phyloP scores from a whole-genome alignment of 352 stramenopile species.

The Thalassiosira allenii region DNA sequence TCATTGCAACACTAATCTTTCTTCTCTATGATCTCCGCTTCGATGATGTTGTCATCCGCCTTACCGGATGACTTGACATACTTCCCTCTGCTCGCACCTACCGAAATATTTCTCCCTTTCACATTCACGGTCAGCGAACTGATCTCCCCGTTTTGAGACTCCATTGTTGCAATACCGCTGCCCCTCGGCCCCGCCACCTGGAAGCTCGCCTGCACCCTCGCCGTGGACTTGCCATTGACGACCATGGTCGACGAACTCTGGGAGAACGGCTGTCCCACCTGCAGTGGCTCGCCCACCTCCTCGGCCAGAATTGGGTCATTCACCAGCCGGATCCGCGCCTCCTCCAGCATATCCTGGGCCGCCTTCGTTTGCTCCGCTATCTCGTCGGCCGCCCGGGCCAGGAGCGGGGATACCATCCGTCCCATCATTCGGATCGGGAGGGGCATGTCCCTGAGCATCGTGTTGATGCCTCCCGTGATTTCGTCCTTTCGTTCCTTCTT shows the following conservation, averaged over 20 bases:
- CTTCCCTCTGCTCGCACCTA: conserved; percentile 23
- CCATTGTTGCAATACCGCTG: conserved; percentile 54
- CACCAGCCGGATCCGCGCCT: conserved; percentile 46
- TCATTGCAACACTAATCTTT: conserved; percentile 44
- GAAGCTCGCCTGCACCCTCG: conserved; percentile 49
- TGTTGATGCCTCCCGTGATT: conserved; percentile 62
- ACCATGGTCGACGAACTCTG: conserved; percentile 49
- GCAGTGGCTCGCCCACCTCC: conserved; percentile 46
- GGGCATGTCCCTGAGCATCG: conserved; percentile 73
- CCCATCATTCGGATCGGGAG: conserved; percentile 71
- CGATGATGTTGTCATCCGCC: conserved; percentile 50
- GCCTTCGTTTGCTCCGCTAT: conserved; percentile 66
- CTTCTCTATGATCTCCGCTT: conserved; percentile 65
- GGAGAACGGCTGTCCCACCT: conserved; percentile 54
- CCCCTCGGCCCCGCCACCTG: conserved; percentile 41
- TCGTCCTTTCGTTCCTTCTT: conserved; percentile 58
- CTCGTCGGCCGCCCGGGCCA: conserved; percentile 60
- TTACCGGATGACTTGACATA: conserved; percentile 28
- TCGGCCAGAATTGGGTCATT: conserved; percentile 41
- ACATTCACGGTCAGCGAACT: conserved; percentile 56
- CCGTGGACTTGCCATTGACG: conserved; percentile 45
- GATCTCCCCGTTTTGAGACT: conserved; percentile 48
- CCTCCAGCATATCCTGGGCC: conserved; percentile 65
- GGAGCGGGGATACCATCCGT: conserved; percentile 60
- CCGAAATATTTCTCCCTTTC: conserved; percentile 46